Conservation (phyloP, 1,284 basidiomycete species). For the Ustilago crameri region DNA sequence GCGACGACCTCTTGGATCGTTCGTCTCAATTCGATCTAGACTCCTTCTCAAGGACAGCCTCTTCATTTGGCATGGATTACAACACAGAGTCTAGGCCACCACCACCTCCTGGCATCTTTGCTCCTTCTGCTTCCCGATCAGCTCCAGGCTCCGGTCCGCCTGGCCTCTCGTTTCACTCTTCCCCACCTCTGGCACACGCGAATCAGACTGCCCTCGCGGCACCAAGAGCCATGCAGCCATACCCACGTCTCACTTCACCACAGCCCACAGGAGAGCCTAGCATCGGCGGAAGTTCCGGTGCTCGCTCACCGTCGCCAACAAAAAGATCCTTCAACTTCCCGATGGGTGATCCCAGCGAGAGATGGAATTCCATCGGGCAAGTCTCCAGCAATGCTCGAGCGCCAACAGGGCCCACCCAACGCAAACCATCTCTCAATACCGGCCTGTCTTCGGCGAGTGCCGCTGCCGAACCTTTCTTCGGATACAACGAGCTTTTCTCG, state of each 20-base stretch:
- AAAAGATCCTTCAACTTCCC: conserved; percentile 54
- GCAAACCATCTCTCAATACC: conserved; percentile 38
- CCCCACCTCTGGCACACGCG: conserved; percentile 22
- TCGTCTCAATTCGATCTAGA: conserved; percentile 6
- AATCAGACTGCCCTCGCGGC: conserved; percentile 33
- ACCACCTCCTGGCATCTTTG: conserved; percentile 20
- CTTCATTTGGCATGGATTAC: conserved; percentile 18
- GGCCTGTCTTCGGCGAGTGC: conserved; percentile 16
- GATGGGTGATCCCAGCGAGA: conserved; percentile 52
- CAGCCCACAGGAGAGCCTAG: conserved; percentile 31
- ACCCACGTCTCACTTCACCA: conserved; percentile 52
- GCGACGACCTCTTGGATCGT: conserved; percentile 12
- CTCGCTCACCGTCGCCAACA: conserved; percentile 55
- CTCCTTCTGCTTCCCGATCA: conserved; percentile 17
- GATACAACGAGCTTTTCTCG: conserved; percentile 58
- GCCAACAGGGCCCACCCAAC: conserved; percentile 17
- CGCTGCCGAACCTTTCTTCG: conserved; percentile 52
- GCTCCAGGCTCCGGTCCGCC: conserved; percentile 5
- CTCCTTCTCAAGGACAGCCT: conserved; percentile 6
- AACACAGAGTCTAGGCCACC: conserved; percentile 11
- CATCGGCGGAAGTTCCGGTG: conserved; percentile 13
- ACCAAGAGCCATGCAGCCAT: conserved; percentile 53
- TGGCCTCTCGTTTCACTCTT: conserved; percentile 21
- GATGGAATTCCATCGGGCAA: conserved; percentile 59
- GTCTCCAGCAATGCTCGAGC: conserved; percentile 15